Evolutionary conservation across 352 stramenopile genomes (phyloP), one percentile per base, ranked within the genome.

Genomic region (Salisapilia sapeloensis): DNA sequence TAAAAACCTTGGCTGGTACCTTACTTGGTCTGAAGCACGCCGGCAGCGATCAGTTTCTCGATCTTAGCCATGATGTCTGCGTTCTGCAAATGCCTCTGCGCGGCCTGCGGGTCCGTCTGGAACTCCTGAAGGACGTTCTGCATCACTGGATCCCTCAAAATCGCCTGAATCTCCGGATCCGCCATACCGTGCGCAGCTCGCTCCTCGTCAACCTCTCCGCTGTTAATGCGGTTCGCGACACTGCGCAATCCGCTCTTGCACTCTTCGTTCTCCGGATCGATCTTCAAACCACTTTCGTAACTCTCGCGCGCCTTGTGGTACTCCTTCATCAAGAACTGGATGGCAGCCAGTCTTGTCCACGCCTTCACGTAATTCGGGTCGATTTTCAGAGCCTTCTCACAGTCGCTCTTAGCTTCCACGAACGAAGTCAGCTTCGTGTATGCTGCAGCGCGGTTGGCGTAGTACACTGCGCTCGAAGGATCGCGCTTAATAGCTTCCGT

Each of bases 241-340:
- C 94, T 98, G 29, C 72, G 70, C 34, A 99, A 56, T 33, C 95
- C 96, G 30, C 99, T 79, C 38, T 91, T 69, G 63, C 95, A 99
- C 29, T 97, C 80, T 26, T 80, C 52, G 75, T 98, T 97, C 33
- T 75, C 71, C 20, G 86, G 59, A 48, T 99, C 94, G 16, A 99
- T 44, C 26, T 80, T 55, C 27, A 99, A 56, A 6, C 96, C 96
- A 42, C 94, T 90, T 45, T 96, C 80, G 62, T 98, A 98, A 26
- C 76, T 94, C 46, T 98, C 86, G 30, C 96, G 76, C 11, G 93
- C 92, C 63, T 98, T 99, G 80, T 99, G 94, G 65, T 96, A 97
- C 46, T 99, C 93, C 70, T 99, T 99, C 76, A 98, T 96, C 44
- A 98, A 93, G 44, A 98, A 94, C 64, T 99, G 92, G 53, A 99